These are phyloP conservation scores for Amaranthus tricolor DNA, from an alignment of 179 eudicot genomes.

Conservation along the genomic window DNA sequence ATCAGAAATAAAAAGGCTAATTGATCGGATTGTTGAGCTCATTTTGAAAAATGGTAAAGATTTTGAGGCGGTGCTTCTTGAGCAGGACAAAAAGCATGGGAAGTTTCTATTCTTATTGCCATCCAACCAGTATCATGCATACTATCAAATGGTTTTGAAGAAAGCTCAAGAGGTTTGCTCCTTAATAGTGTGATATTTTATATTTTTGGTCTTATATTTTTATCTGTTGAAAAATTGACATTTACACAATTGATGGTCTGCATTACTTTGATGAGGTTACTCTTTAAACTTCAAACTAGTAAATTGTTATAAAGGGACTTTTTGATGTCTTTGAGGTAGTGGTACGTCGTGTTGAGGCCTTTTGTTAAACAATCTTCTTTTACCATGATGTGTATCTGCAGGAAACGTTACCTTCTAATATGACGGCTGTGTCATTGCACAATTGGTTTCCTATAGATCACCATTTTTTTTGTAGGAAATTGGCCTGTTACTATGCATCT, in stretches of 20 bases:
- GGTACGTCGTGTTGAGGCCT: not conserved
- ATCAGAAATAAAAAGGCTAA: conserved; percentile 60
- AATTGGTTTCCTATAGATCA: not conserved
- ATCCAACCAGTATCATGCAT: conserved; percentile 67
- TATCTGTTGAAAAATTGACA: not conserved
- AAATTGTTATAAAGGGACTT: not conserved
- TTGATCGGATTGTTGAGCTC: conserved; percentile 80
- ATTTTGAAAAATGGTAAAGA: conserved; percentile 74
- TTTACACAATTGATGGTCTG: not conserved
- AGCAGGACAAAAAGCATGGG: conserved; percentile 74
- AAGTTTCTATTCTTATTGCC: conserved; percentile 80
- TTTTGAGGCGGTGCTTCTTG: conserved; percentile 79
- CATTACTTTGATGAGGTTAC: not conserved
- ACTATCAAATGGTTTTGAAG: conserved; percentile 62
- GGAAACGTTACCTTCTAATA: not conserved
- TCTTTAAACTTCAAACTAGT: not conserved
- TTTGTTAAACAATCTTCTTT: not conserved
- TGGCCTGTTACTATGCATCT: not conserved
- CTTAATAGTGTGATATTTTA: conserved; percentile 6
- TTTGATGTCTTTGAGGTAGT: not conserved
- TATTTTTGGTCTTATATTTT: not conserved
- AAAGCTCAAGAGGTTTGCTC: conserved; percentile 74
- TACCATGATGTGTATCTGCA: not conserved
- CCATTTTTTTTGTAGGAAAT: not conserved
- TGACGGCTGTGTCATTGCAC: not conserved